phyloP scores from a whole-genome alignment of 2,329 filamentous ascomycete genomes.

The Cadophora malorum region DNA sequence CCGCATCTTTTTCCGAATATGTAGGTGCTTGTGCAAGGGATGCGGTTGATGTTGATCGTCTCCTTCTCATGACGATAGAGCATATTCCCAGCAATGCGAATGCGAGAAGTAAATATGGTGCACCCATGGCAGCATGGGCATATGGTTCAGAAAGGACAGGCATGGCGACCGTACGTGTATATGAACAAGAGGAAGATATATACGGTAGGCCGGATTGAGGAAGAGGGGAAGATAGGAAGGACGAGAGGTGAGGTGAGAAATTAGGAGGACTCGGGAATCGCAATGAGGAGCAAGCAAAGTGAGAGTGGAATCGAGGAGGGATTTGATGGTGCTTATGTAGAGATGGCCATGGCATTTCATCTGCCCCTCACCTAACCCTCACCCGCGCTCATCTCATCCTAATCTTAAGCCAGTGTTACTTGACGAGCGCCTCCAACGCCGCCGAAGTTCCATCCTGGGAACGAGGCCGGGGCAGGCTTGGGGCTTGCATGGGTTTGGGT shows the following conservation, averaged over 20 bases:
- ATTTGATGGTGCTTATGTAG: constrained; percentile 17
- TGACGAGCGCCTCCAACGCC: constrained; percentile 15
- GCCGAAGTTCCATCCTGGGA: constrained; percentile 13
- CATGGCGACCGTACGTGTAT: constrained; percentile 18
- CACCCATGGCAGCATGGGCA: constrained; percentile 11
- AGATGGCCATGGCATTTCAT: constrained; percentile 7
- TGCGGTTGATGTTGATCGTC: constrained; percentile 6
- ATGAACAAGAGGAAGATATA: constrained; percentile 15
- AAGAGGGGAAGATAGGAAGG: neutral
- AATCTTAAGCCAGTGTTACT: constrained; percentile 19
- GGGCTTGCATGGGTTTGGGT: constrained; percentile 18
- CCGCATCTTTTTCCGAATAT: neutral
- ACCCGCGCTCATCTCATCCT: constrained; percentile 14
- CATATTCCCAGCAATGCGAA: constrained; percentile 22
- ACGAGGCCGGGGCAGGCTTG: constrained; percentile 10
- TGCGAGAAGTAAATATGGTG: constrained; percentile 18
- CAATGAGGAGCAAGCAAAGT: neutral
- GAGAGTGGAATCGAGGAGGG: constrained; percentile 1
- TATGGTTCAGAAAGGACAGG: constrained; percentile 28
- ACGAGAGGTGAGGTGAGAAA: constrained; percentile 15
- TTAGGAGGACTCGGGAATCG: constrained; percentile 14
- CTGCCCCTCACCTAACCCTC: neutral
- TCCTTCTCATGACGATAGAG: constrained; percentile 12
- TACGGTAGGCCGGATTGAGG: constrained; percentile 3
- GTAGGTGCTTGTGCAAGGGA: neutral